Conservation (phyloP, 1,284 basidiomycete species). For the Melampsora abietis-canadensis region DNA sequence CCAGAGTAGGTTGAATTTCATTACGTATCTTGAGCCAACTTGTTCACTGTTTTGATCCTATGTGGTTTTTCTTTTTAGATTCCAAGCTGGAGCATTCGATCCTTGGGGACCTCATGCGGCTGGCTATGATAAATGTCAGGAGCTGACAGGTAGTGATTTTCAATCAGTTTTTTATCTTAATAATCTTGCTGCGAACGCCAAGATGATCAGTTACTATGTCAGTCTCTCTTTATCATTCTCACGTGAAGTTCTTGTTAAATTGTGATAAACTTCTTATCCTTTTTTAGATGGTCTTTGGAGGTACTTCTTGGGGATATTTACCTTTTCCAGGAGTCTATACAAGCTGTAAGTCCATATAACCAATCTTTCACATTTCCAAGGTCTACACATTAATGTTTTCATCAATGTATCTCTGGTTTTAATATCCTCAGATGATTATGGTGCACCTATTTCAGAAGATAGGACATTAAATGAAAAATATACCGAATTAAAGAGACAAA, state of each 20-base stretch:
- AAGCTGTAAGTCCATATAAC: conserved; percentile 53
- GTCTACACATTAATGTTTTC: conserved; percentile 58
- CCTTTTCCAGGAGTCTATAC: conserved; percentile 61
- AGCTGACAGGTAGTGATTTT: conserved; percentile 67
- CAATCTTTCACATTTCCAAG: not conserved
- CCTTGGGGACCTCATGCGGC: conserved; percentile 58
- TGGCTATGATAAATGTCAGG: conserved; percentile 59
- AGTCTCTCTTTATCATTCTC: conserved; percentile 40
- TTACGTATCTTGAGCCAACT: too few species aligned
- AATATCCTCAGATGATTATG: conserved; percentile 56
- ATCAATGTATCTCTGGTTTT: conserved; percentile 17
- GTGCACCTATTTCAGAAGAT: conserved; percentile 63
- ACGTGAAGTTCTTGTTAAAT: not conserved
- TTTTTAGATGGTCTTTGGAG: conserved; percentile 56
- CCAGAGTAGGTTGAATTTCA: conserved; percentile 19
- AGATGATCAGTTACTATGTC: conserved; percentile 72
- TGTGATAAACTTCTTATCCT: not conserved
- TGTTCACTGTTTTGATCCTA: not conserved
- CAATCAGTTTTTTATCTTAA: conserved; percentile 70
- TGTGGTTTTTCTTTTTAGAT: not conserved
- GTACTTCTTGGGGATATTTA: conserved; percentile 73
- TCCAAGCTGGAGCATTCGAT: conserved; percentile 67
- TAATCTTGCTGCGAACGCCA: conserved; percentile 60
- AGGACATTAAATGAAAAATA: conserved; percentile 67
- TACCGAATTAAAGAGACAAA: conserved; percentile 70